Base-by-base conservation (phyloP, 805 yeast genomes). In the Yamadazyma ubonensis region DNA sequence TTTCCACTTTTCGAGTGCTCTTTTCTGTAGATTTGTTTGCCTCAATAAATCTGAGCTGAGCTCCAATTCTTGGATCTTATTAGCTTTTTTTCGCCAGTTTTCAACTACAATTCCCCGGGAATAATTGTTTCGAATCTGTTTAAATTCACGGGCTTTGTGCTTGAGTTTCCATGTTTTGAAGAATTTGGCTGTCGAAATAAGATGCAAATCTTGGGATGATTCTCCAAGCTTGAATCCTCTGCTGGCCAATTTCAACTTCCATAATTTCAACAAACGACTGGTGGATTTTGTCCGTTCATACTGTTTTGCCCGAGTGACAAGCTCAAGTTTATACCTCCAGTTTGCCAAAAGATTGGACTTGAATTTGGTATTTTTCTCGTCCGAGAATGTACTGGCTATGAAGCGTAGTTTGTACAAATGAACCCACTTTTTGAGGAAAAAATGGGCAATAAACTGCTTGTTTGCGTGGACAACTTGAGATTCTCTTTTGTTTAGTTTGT, bases 301-400 rank as follows among this genome's bases (percentile, higher is more conserved):
- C 2, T 8, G 11, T 6, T 33, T 21, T 5, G 41, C 38, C 10
- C 12, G 27, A 22, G 18, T 12, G 11, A 4, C 9, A 2, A 33
- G 3, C 3, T 27, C 28, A 10, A 16, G 6, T 12, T 23, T 19
- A 18, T 36, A 26, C 15, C 36, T 36, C 60, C 61, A 59, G 16
- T 42, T 12, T 10, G 29, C 33, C 20, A 54, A 46, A 3, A 18
- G 12, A 7, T 34, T 42, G 3, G 19, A 20, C 20, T 43, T 29
- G 11, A 42, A 7, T 1, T 21, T 16, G 0, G 5, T 15, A 16
- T 49, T 18, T 18, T 49, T 48, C 2, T 16, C 18, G 6, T 15
- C 28, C 5, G 41, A 25, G n/a, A 44, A 27, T 2, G 26, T 15
- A 3, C 41, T 31, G 6, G 58, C 47, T 3, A 33, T 28, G 5